Evolutionary conservation across 306 rosid species (phyloP), one percentile per base, ranked within the genome.

Genomic region (Potentilla sterilis): DNA sequence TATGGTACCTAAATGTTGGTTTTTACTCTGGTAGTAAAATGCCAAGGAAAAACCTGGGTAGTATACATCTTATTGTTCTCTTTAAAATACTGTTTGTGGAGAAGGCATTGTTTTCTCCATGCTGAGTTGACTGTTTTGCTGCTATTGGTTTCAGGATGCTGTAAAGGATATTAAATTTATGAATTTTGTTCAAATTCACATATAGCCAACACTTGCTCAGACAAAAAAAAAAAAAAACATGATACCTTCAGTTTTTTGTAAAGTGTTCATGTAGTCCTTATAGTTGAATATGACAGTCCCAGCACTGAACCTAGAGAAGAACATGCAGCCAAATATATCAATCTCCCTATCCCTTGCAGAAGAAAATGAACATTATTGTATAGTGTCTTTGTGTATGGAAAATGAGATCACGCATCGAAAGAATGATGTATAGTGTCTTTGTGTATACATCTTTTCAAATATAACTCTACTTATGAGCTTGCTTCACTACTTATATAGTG

Each of bases 231-330:
- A 72, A 61, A 40, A n/a, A n/a, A n/a, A n/a, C 63, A 75, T 9
- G 43, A 74, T 84, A 95, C 99, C 97, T 95, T 95, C 99, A 79
- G 97, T 95, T 86, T 92, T 92, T 41, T 85, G 90, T 72, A 88
- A 80, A 43, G 72, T 82, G 84, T 84, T 88, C 87, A 85, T 85
- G 83, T 86, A 86, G 88, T 92, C 97, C 78, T 87, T 89, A 79
- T 95, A 95, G 87, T 95, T 95, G 87, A 95, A 95, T 75, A 95
- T 83, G 76, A 95, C 99, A 81, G 90, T 82, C 84, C 91, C 97
- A 70, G 85, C 85, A 76, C 80, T 86, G 82, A 80, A 81, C 90
- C 99, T 95, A 77, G 55, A 84, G 52, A 79, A 70, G 5, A 71
- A 44, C 24, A 75, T 57, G 70, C 61, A 72, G 75, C 24, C 28